Evolutionary conservation across 805 yeast species (phyloP).

Genomic region (Schwanniomyces sp.): DNA sequence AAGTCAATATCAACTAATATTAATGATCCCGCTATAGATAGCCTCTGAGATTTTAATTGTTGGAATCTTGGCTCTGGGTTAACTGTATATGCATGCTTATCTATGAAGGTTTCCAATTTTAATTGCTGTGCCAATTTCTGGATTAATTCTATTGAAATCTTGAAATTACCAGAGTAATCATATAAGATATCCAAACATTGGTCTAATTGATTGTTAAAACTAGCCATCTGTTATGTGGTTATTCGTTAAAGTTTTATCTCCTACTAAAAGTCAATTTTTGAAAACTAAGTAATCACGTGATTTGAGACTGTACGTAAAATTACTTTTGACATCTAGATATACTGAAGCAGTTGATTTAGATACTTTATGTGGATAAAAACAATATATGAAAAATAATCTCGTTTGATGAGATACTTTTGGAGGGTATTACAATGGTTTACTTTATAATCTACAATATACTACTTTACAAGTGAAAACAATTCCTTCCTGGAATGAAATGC

Average conservation of each 20-base stretch:
- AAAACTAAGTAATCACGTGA: no score
- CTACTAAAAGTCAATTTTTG: no score
- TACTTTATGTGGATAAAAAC: no score
- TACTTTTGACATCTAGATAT: no score
- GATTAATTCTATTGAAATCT: slow-evolving; percentile 34
- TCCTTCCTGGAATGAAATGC: no score
- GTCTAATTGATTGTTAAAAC: slow-evolving; percentile 19
- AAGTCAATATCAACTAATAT: slow-evolving; percentile 42
- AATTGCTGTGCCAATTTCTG: slow-evolving; percentile 41
- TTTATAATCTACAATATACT: no score
- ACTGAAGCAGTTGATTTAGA: no score
- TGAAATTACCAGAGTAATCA: slow-evolving; percentile 29
- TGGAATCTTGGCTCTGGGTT: slow-evolving; percentile 13
- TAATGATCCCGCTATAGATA: slow-evolving; percentile 43
- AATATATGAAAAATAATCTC: no score
- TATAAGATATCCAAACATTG: slow-evolving; percentile 25
- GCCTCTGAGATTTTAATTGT: slow-evolving; percentile 20
- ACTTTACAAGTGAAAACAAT: no score
- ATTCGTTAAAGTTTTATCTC: neutral
- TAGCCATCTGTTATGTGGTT: slow-evolving; percentile 10
- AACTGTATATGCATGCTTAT: slow-evolving; percentile 31
- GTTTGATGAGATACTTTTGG: no score
- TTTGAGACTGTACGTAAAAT: no score
- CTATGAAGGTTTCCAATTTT: slow-evolving; percentile 42
- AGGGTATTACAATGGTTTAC: no score